These are phyloP conservation scores for Papiliotrema nemorosa DNA, from an alignment of 1,284 basidiomycete genomes.

Conservation along the genomic window DNA sequence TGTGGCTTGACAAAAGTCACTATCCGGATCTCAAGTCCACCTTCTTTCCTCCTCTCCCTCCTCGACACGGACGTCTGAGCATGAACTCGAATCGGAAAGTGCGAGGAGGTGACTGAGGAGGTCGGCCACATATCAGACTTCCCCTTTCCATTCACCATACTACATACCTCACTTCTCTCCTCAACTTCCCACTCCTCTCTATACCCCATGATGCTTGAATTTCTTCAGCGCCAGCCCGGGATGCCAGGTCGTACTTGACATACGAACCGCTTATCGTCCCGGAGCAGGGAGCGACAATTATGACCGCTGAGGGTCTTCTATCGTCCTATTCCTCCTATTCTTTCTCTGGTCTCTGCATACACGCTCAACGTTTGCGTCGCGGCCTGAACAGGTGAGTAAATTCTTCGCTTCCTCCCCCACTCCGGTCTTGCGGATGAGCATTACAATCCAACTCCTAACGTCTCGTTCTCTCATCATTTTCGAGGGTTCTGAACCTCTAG, in stretches of 20 bases:
- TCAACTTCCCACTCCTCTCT: neutral
- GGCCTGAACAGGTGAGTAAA: neutral
- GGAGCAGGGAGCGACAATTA: slow-evolving; percentile 40
- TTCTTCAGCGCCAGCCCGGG: slow-evolving; percentile 48
- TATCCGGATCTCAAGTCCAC: neutral
- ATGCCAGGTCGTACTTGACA: slow-evolving; percentile 41
- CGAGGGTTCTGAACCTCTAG: slow-evolving; percentile 24
- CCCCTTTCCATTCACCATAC: neutral
- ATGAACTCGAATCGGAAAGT: neutral
- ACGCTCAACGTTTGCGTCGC: neutral
- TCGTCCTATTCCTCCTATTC: slow-evolving; percentile 5
- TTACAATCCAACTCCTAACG: slow-evolving; percentile 35
- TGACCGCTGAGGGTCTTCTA: slow-evolving; percentile 37
- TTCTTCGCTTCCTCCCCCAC: neutral
- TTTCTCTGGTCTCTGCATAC: slow-evolving; percentile 3
- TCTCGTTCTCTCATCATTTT: neutral
- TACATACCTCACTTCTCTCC: neutral
- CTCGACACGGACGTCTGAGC: slow-evolving; percentile 1
- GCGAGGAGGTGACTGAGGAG: slow-evolving; percentile 16
- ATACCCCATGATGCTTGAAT: slow-evolving; percentile 46
- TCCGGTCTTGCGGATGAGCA: slow-evolving; percentile 21
- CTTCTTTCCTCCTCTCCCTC: slow-evolving; percentile 11
- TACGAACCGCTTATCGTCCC: slow-evolving; percentile 29
- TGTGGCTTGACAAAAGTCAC: slow-evolving; percentile 34
- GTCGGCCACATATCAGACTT: neutral